These are phyloP conservation scores for Apiotrichum veenhuisii DNA, from an alignment of 1,284 basidiomycete genomes.

Conservation along the genomic window DNA sequence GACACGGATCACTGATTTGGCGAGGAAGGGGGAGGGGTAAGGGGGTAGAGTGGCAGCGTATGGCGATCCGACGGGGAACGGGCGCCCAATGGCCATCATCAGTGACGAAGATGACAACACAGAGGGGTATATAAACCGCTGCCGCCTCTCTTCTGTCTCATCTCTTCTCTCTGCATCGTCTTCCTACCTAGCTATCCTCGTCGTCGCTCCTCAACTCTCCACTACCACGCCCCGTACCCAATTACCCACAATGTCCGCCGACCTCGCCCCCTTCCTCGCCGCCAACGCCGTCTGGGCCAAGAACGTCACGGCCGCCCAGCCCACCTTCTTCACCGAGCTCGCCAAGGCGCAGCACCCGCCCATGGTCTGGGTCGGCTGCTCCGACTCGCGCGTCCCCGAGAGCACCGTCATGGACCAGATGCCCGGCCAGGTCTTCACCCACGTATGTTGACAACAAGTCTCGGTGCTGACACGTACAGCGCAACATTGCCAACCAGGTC, in stretches of 20 bases:
- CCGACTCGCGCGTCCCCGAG: constrained; percentile 50
- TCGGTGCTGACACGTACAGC: constrained; percentile 1
- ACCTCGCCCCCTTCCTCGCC: constrained; percentile 23
- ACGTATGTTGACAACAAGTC: not conserved
- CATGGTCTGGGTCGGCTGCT: constrained; percentile 49
- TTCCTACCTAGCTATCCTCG: too few species aligned
- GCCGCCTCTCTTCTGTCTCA: too few species aligned
- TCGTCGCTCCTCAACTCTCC: too few species aligned
- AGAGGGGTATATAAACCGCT: too few species aligned
- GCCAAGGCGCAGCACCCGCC: constrained; percentile 43
- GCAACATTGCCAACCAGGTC: constrained; percentile 55
- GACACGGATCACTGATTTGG: too few species aligned
- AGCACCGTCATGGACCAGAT: constrained; percentile 42
- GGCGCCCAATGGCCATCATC: too few species aligned
- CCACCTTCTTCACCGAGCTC: constrained; percentile 32
- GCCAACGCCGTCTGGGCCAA: constrained; percentile 40
- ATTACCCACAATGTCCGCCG: not conserved
- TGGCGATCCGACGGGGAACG: too few species aligned
- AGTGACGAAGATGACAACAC: too few species aligned
- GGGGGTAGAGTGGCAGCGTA: too few species aligned
- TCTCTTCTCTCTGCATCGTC: too few species aligned
- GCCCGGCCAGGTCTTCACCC: constrained; percentile 65
- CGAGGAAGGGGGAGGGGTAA: too few species aligned
- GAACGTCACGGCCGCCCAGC: constrained; percentile 25
- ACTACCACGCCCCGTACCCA: too few species aligned